Evolutionary conservation across 1,284 basidiomycete species (phyloP).

Genomic region (Fomitiporia mediterranea): DNA sequence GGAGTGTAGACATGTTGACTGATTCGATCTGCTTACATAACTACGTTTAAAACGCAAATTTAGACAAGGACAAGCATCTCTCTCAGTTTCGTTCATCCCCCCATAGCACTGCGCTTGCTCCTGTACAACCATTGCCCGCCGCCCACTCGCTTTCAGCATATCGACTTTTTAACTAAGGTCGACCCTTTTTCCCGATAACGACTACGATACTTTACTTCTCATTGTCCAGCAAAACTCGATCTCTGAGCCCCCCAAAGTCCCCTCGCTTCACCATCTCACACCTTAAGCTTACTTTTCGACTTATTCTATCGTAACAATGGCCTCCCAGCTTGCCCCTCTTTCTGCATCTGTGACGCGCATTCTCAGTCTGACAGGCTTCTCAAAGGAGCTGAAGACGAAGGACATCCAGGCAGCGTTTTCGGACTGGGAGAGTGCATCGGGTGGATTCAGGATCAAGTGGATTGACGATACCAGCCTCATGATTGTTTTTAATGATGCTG

Average conservation of each 20-base stretch:
- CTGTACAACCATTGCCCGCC: constrained; percentile 13
- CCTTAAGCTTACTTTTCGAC: background rate
- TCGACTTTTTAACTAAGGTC: constrained; percentile 14
- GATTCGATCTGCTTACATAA: constrained; percentile 2
- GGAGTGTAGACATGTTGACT: background rate
- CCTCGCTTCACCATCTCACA: constrained; percentile 3
- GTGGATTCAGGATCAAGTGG: constrained; percentile 99
- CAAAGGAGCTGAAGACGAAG: constrained; percentile 93
- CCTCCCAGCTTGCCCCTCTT: constrained; percentile 64
- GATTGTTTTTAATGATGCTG: constrained; percentile 88
- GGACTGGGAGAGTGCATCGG: constrained; percentile 82
- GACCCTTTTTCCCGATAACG: constrained; percentile 8
- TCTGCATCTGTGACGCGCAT: constrained; percentile 96
- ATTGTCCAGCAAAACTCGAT: constrained; percentile 11
- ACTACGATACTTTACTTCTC: constrained; percentile 11
- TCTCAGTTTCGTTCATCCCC: background rate
- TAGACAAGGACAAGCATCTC: background rate
- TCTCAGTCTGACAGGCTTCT: constrained; percentile 86
- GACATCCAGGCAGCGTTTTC: constrained; percentile 91
- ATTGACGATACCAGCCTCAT: constrained; percentile 93
- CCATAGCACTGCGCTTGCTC: constrained; percentile 5
- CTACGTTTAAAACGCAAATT: constrained; percentile 8
- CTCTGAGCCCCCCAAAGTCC: constrained; percentile 6
- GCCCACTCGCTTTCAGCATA: constrained; percentile 14
- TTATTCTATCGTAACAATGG: constrained; percentile 28